Percentiles rank a stretch among this genome's conserved stretches.
phyloP scores from a whole-genome alignment of 2,329 filamentous ascomycete genomes.

The Botrytis tulipae region DNA sequence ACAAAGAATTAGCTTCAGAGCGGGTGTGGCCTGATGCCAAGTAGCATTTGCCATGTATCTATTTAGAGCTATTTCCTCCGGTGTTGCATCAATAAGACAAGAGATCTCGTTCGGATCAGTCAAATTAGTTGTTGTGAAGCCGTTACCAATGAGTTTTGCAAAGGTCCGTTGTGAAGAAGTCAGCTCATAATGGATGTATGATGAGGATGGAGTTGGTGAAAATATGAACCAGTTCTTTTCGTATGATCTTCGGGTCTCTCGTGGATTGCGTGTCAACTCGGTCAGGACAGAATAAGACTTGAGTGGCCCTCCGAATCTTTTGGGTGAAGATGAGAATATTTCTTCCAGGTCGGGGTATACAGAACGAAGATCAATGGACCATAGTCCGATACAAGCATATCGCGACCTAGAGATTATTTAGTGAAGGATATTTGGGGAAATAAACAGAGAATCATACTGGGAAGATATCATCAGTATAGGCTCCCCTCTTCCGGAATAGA shows the following conservation, averaged over 20 bases:
- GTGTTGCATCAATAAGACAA: slow-evolving; percentile 27
- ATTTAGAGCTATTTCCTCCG: slow-evolving; percentile 20
- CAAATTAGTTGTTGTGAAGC: slow-evolving; percentile 31
- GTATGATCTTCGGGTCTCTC: slow-evolving; percentile 37
- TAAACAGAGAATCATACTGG: slow-evolving; percentile 32
- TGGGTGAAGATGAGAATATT: slow-evolving; percentile 27
- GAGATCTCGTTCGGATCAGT: slow-evolving; percentile 27
- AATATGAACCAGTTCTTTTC: slow-evolving; percentile 45
- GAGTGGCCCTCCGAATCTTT: slow-evolving; percentile 30
- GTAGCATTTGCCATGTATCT: slow-evolving; percentile 29
- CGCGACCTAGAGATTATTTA: slow-evolving; percentile 26
- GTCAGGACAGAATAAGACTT: slow-evolving; percentile 38
- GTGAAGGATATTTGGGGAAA: slow-evolving; percentile 27
- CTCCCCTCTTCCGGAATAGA: slow-evolving; percentile 43
- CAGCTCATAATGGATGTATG: slow-evolving; percentile 43
- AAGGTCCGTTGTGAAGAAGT: slow-evolving; percentile 33
- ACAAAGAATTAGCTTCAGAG: slow-evolving; percentile 42
- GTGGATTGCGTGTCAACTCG: slow-evolving; percentile 42
- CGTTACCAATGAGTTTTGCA: slow-evolving; percentile 30
- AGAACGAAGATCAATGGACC: slow-evolving; percentile 31
- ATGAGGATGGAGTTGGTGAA: slow-evolving; percentile 37
- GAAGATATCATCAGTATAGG: slow-evolving; percentile 42
- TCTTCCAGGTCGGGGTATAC: slow-evolving; percentile 27
- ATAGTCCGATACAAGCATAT: slow-evolving; percentile 33
- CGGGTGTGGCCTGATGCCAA: slow-evolving; percentile 44